Evolutionary conservation across 441 rosid genomes (phyloP).

Genomic region (Flueggea neowawraea): DNA sequence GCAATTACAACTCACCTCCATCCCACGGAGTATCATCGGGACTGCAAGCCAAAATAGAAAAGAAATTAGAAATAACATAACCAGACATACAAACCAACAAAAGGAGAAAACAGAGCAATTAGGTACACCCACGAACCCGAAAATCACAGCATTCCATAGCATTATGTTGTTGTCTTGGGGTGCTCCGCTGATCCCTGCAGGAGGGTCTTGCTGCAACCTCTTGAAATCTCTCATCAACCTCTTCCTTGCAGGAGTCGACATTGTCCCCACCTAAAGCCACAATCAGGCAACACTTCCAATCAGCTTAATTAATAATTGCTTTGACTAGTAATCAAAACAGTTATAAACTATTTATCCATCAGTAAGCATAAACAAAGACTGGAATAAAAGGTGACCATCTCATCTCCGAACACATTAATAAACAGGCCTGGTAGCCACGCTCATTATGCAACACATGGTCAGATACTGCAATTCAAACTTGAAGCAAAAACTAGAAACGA

Average conservation of each 20-base stretch:
- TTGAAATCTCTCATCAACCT: constrained; percentile 85
- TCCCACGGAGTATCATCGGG: constrained; percentile 89
- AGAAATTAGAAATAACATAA: background rate
- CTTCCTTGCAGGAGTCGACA: constrained; percentile 82
- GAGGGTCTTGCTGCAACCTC: constrained; percentile 84
- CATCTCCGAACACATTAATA: too few species aligned
- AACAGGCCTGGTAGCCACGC: too few species aligned
- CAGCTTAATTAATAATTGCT: too few species aligned
- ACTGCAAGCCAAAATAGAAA: constrained; percentile 35
- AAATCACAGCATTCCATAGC: constrained; percentile 78
- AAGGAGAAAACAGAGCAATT: background rate
- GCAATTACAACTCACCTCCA: constrained; percentile 51
- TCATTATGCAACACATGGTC: too few species aligned
- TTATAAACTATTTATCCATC: too few species aligned
- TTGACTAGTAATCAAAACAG: too few species aligned
- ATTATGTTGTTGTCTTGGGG: constrained; percentile 76
- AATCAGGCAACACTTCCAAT: background rate
- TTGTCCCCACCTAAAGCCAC: constrained; percentile 20
- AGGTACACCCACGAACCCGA: constrained; percentile 29
- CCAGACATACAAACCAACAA: background rate
- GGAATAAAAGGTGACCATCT: too few species aligned
- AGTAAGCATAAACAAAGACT: too few species aligned
- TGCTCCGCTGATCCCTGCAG: constrained; percentile 78
- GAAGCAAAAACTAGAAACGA: too few species aligned
- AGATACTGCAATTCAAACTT: too few species aligned